Percentiles rank a stretch among this genome's conserved stretches.
phyloP scores from a whole-genome alignment of 139 green algal species.

The Tetradesmus obliquus region DNA sequence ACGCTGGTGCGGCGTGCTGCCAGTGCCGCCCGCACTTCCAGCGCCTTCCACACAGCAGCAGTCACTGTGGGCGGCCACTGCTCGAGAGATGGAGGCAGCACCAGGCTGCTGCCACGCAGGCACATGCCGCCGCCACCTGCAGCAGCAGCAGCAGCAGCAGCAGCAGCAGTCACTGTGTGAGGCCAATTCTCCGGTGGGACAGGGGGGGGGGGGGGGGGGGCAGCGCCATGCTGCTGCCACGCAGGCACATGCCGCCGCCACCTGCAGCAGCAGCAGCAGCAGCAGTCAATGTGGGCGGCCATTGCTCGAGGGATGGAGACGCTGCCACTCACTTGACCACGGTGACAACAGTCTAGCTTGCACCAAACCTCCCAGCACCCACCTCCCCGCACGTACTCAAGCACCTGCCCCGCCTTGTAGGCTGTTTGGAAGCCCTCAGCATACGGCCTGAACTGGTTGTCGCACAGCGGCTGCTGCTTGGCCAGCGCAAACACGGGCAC shows the following conservation, averaged over 20 bases:
- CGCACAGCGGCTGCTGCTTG: slow-evolving; percentile 60
- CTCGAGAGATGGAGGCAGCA: not conserved
- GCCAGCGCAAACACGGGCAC: not conserved
- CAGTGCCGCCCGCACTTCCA: slow-evolving; percentile 15
- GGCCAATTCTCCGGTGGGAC: too few species aligned
- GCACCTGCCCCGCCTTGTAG: slow-evolving; percentile 12
- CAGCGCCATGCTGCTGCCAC: not conserved
- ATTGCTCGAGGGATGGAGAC: too few species aligned
- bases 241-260: not conserved
- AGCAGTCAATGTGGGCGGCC: not conserved
- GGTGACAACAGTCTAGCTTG: too few species aligned
- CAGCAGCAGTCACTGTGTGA: not conserved
- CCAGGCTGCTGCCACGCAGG: slow-evolving; percentile 37
- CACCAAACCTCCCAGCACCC: too few species aligned
- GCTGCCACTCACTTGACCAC: too few species aligned
- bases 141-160: not conserved
- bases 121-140: slow-evolving; percentile 20
- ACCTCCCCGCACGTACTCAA: not conserved
- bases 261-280: not conserved
- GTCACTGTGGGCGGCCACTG: slow-evolving; percentile 37
- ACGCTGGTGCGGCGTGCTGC: not conserved
- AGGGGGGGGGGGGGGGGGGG: too few species aligned
- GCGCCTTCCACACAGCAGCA: slow-evolving; percentile 38
- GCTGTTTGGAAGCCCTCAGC: slow-evolving; percentile 58
- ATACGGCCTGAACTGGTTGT: slow-evolving; percentile 65